Evolutionary conservation across 495 filamentous ascomycete species (phyloP).

Genomic region (Diplogelasinospora grovesii): DNA sequence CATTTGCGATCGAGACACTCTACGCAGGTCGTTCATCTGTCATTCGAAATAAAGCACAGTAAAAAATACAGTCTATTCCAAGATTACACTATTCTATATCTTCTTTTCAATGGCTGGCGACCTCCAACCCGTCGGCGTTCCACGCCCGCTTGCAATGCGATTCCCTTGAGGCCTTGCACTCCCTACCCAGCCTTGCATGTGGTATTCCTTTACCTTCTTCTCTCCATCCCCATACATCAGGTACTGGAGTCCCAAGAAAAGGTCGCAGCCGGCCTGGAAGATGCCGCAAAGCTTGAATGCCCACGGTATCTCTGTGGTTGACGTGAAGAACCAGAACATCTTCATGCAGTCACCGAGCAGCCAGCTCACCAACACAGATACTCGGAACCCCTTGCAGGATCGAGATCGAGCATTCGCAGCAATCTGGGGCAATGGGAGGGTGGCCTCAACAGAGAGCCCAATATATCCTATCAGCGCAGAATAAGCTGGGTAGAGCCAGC

Average conservation of each 20-base stretch:
- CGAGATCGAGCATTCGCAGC: constrained; percentile 67
- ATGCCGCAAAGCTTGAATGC: constrained; percentile 89
- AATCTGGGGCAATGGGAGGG: constrained; percentile 84
- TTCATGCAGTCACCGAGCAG: constrained; percentile 90
- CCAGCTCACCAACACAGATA: constrained; percentile 84
- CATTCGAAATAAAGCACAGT: no score
- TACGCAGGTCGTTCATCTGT: no score
- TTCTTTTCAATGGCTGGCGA: constrained; percentile 34
- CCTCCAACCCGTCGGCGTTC: constrained; percentile 27
- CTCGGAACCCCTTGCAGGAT: constrained; percentile 83
- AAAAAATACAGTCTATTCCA: no score
- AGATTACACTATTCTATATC: constrained; percentile 13
- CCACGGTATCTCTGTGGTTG: constrained; percentile 65
- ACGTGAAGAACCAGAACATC: constrained; percentile 86
- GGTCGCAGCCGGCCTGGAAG: constrained; percentile 84
- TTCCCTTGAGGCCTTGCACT: background rate
- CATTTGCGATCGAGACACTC: no score
- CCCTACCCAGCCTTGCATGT: constrained; percentile 8
- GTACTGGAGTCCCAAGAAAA: constrained; percentile 78
- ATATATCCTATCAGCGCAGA: constrained; percentile 67
- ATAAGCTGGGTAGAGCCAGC: constrained; percentile 55
- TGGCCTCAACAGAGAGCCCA: constrained; percentile 85
- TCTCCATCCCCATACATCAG: constrained; percentile 66
- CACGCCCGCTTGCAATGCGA: constrained; percentile 18
- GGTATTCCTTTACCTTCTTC: constrained; percentile 16